Evolutionary conservation across 1,284 basidiomycete species (phyloP), one percentile per base, ranked within the genome.

Genomic region (Cryptococcus deneoformans): DNA sequence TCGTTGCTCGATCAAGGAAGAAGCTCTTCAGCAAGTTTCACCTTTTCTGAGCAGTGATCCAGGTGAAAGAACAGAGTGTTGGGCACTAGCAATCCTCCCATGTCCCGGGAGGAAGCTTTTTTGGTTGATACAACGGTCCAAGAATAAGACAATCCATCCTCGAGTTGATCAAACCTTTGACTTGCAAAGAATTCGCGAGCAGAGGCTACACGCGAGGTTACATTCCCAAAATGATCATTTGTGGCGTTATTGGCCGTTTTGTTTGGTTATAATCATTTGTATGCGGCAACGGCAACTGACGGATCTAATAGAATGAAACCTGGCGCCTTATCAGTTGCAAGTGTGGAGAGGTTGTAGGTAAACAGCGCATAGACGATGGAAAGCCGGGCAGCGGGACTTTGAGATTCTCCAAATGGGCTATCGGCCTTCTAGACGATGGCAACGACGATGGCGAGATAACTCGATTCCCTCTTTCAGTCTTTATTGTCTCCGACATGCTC

Each of bases 121-220:
- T 81, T 81, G 87, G 88, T 87, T 86, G 90, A 92, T 93, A 92
- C 90, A 86, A 88, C 65, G 82, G 87, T 87, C 90, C 90, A 72
- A 92, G 69, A 93, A 78, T 29, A 52, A 54, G 77, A 89, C 60
- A 80, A n/a, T 12, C 40, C 40, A n/a, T 51, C n/a, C 38, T 39
- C 24, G 42, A 46, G 50, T 49, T 60, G 58, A 66, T 59, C 67
- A 70, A 65, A 68, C 61, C 63, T 67, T 64, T 58, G 55, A 50
- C 60, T 52, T 53, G 49, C 50, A 67, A 79, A 90, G 87, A 80
- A 79, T 70, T 66, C 83, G 80, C 82, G 84, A 80, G 79, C 81
- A 85, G 83, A 88, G 85, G 88, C 91, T 94, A 94, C 92, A 81
- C 80, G 44, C 54, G 48, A 53, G 55, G 51, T 44, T 52, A 62